Evolutionary conservation across 441 rosid species (phyloP).

Genomic region (Populus tomentosa): DNA sequence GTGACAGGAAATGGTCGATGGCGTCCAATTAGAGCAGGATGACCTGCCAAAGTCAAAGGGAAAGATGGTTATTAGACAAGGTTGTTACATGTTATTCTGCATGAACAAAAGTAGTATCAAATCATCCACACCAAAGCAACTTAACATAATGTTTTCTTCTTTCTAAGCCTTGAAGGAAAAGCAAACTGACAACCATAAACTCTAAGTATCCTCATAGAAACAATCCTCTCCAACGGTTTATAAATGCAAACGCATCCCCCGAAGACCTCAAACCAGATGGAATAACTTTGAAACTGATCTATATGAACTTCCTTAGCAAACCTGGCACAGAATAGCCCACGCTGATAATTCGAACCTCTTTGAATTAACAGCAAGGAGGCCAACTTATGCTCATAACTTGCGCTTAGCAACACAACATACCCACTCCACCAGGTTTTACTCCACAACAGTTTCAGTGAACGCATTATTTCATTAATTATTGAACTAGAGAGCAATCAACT

Average conservation of each 20-base stretch:
- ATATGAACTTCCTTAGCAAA: neutral
- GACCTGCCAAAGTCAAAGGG: conserved; percentile 41
- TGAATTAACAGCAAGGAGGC: neutral
- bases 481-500: too few relatives aligned
- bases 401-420: neutral
- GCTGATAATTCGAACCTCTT: neutral
- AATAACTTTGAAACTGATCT: neutral
- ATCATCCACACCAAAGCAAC: neutral
- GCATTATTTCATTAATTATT: neutral
- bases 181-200: too few relatives aligned
- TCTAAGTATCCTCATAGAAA: too few relatives aligned
- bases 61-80: neutral
- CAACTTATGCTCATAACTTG: neutral
- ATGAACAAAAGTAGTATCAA: neutral
- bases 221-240: neutral
- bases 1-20: conserved; percentile 91
- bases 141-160: neutral
- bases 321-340: neutral
- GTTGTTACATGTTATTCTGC: neutral
- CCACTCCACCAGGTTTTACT: neutral
- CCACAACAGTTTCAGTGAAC: neutral
- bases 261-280: neutral
- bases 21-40: conserved; percentile 86
- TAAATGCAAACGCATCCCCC: neutral
- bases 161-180: neutral